Percentiles rank a stretch among this genome's conserved stretches.
phyloP scores from a whole-genome alignment of 345 rosid species.

The Eucalyptus curtisii region DNA sequence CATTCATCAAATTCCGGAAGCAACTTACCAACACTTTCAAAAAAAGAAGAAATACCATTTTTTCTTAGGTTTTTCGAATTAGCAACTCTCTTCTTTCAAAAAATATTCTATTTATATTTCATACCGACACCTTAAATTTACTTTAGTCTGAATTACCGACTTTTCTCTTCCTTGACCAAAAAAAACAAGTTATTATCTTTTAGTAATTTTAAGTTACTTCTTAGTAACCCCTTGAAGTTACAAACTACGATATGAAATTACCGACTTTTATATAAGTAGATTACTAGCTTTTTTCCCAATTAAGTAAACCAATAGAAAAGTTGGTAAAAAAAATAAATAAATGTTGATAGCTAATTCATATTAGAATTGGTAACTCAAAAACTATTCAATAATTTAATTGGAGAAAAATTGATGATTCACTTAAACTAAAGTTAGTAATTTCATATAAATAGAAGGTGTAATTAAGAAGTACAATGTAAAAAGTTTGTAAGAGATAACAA shows the following conservation, averaged over 20 bases:
- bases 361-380: not conserved
- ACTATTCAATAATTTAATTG: not conserved
- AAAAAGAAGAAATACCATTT: not conserved
- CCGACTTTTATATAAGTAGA: not conserved
- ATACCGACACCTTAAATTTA: not conserved
- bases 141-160: not conserved
- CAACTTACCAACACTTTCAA: not conserved
- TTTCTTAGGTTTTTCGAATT: not conserved
- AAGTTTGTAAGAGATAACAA: not conserved
- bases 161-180: not conserved
- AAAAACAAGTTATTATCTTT: no score
- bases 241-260: not conserved
- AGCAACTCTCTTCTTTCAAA: not conserved
- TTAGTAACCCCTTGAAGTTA: not conserved
- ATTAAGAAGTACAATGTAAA: not conserved
- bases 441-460: not conserved
- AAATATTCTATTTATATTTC: not conserved
- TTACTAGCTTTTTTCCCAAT: not conserved
- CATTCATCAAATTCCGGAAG: not conserved
- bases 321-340: not conserved
- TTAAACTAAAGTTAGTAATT: not conserved
- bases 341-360: not conserved
- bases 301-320: not conserved
- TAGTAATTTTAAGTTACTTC: not conserved
- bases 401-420: not conserved